Percentiles rank a stretch among this genome's conserved stretches.
phyloP scores from a whole-genome alignment of 139 green algal genomes.

The Chlorella sp. region DNA sequence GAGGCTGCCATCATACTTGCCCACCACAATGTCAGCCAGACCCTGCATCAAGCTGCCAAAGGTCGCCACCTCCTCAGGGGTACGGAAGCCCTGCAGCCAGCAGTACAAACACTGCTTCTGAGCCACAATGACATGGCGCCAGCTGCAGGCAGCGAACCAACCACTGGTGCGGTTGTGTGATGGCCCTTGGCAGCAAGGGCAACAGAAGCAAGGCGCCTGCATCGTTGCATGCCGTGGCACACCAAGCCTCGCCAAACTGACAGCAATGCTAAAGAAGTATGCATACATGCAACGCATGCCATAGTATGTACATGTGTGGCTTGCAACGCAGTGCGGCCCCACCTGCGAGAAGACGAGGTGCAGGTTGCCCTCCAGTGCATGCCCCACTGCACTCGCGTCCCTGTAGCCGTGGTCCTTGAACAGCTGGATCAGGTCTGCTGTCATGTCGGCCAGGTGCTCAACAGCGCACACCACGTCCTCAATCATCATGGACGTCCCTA shows the following conservation, averaged over 20 bases:
- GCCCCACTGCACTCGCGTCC: slow-evolving; percentile 92
- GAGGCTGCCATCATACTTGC: slow-evolving; percentile 87
- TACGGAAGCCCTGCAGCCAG: slow-evolving; percentile 76
- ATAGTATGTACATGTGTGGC: too few species aligned
- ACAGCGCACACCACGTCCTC: slow-evolving; percentile 96
- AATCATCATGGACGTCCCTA: slow-evolving; percentile 92
- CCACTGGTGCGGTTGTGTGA: too few species aligned
- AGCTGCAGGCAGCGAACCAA: not conserved
- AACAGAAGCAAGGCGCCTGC: too few species aligned
- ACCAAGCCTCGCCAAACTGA: too few species aligned
- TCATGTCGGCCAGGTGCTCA: slow-evolving; percentile 93
- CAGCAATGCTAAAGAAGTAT: too few species aligned
- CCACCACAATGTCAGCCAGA: slow-evolving; percentile 95
- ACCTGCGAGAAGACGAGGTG: slow-evolving; percentile 94
- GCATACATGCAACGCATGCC: too few species aligned
- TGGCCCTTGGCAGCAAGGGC: too few species aligned
- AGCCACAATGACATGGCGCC: too few species aligned
- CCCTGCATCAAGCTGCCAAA: slow-evolving; percentile 94
- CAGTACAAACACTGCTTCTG: too few species aligned
- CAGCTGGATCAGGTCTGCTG: slow-evolving; percentile 79
- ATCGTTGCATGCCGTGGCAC: too few species aligned
- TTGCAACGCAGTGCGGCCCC: not conserved
- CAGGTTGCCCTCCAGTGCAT: slow-evolving; percentile 96
- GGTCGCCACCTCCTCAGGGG: slow-evolving; percentile 84
- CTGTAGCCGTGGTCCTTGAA: slow-evolving; percentile 66